phyloP scores from a whole-genome alignment of 2,329 filamentous ascomycete genomes.

The Metarhizium album region DNA sequence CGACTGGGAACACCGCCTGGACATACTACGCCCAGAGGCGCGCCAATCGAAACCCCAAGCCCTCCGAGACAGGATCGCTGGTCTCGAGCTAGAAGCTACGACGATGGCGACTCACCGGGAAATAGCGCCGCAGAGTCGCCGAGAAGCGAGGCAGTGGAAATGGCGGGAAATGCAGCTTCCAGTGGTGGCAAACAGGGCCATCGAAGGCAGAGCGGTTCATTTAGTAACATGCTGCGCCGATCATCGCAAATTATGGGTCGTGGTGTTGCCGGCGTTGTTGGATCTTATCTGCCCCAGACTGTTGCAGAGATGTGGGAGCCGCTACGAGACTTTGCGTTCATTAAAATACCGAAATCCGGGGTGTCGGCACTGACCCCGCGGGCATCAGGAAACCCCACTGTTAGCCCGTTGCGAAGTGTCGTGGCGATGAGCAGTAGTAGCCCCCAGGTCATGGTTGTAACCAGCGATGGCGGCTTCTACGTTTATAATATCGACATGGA shows the following conservation, averaged over 20 bases:
- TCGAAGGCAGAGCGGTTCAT: constrained; percentile 57
- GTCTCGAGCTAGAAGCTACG: constrained; percentile 41
- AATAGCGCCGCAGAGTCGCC: constrained; percentile 43
- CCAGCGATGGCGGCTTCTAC: constrained; percentile 89
- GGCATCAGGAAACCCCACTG: constrained; percentile 20
- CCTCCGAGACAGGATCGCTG: constrained; percentile 40
- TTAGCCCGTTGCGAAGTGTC: constrained; percentile 65
- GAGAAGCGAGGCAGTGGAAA: constrained; percentile 36
- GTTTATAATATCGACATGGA: constrained; percentile 94
- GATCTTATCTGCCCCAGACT: constrained; percentile 83
- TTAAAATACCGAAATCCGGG: constrained; percentile 67
- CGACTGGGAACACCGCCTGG: constrained; percentile 50
- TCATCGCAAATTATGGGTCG: constrained; percentile 91
- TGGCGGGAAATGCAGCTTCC: constrained; percentile 15
- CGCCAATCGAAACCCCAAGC: constrained; percentile 26
- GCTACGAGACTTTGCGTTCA: constrained; percentile 86
- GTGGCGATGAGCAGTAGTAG: constrained; percentile 93
- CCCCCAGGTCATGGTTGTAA: constrained; percentile 96
- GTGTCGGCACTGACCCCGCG: constrained; percentile 10
- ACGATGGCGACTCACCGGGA: constrained; percentile 28
- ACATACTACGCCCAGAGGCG: constrained; percentile 23
- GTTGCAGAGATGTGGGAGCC: constrained; percentile 99
- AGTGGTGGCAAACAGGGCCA: constrained; percentile 19
- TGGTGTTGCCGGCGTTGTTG: constrained; percentile 77
- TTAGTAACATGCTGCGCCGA: constrained; percentile 83